phyloP scores from a whole-genome alignment of 2,329 filamentous ascomycete genomes.

The Thielaviopsis ethacetica region DNA sequence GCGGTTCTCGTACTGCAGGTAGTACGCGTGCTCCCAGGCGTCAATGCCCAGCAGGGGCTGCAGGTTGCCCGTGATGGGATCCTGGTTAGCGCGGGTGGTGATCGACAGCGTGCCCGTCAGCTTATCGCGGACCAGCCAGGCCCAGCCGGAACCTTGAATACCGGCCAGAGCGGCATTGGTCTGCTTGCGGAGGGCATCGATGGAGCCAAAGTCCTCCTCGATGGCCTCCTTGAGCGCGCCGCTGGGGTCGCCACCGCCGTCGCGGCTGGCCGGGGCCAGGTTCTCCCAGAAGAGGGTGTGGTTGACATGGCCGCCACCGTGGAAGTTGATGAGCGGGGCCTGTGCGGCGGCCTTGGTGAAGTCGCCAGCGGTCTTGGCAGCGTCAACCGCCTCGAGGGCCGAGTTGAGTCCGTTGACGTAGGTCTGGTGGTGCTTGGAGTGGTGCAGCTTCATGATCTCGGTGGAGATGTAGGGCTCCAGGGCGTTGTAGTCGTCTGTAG shows the following conservation, averaged over 20 bases:
- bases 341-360: constrained; percentile 30
- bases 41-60: constrained; percentile 76
- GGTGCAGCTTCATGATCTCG: constrained; percentile 93
- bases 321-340: constrained; percentile 52
- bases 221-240: constrained; percentile 49
- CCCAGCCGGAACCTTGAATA: constrained; percentile 80
- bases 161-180: constrained; percentile 54
- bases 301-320: constrained; percentile 74
- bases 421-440: constrained; percentile 86
- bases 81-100: constrained; percentile 69
- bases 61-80: constrained; percentile 71
- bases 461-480: constrained; percentile 73
- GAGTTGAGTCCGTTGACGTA: constrained; percentile 84
- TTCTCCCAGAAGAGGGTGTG: constrained; percentile 80
- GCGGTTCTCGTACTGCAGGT: constrained; percentile 90
- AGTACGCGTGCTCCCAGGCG: constrained; percentile 94
- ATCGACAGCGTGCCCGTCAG: constrained; percentile 43
- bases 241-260: constrained; percentile 42
- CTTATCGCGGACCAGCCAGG: constrained; percentile 67
- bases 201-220: constrained; percentile 48
- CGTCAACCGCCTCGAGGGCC: constrained; percentile 52
- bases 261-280: constrained; percentile 49
- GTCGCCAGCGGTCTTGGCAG: constrained; percentile 48
- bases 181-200: constrained; percentile 46
- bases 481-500: constrained; percentile 80